A percentile compares a stretch with the other conserved stretches of the same genome.
phyloP scores from a whole-genome alignment of 495 filamentous ascomycete species.

The Penicilliopsis zonata region DNA sequence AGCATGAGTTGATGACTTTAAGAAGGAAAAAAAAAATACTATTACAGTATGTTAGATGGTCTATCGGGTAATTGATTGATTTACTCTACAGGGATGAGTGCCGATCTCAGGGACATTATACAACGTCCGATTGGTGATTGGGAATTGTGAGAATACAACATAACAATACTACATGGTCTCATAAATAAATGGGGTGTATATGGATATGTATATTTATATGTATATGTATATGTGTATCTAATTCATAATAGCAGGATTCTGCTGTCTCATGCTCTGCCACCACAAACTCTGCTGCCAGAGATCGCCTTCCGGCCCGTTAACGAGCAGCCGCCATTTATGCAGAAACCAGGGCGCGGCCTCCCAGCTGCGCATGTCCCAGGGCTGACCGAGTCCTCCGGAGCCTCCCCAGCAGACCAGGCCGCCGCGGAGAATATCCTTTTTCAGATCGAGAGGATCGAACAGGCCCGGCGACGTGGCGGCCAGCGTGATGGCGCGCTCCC shows the following conservation, averaged over 20 bases:
- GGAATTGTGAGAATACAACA: too few relatives aligned
- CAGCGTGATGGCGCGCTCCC: constrained; percentile 25
- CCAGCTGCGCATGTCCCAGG: constrained; percentile 27
- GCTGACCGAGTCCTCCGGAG: constrained; percentile 7
- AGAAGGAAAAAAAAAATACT: too few relatives aligned
- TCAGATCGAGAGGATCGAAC: constrained; percentile 27
- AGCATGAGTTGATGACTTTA: too few relatives aligned
- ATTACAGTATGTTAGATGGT: too few relatives aligned
- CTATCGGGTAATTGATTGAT: too few relatives aligned
- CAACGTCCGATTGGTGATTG: too few relatives aligned
- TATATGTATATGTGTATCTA: background rate
- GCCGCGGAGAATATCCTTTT: constrained; percentile 23
- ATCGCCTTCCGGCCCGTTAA: constrained; percentile 2
- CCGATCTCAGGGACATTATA: too few relatives aligned
- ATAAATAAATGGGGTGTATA: too few relatives aligned
- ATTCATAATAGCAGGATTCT: background rate
- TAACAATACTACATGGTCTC: too few relatives aligned
- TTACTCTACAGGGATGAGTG: too few relatives aligned
- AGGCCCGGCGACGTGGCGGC: constrained; percentile 15
- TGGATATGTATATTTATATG: too few relatives aligned
- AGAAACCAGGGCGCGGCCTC: constrained; percentile 25
- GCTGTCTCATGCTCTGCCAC: background rate
- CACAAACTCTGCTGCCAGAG: background rate
- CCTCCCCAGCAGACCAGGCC: constrained; percentile 9
- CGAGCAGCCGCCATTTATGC: constrained; percentile 17